Evolutionary conservation across 208 protist genomes (phyloP), one percentile per base, ranked within the genome.

Genomic region (Trypanosoma conorhini): DNA sequence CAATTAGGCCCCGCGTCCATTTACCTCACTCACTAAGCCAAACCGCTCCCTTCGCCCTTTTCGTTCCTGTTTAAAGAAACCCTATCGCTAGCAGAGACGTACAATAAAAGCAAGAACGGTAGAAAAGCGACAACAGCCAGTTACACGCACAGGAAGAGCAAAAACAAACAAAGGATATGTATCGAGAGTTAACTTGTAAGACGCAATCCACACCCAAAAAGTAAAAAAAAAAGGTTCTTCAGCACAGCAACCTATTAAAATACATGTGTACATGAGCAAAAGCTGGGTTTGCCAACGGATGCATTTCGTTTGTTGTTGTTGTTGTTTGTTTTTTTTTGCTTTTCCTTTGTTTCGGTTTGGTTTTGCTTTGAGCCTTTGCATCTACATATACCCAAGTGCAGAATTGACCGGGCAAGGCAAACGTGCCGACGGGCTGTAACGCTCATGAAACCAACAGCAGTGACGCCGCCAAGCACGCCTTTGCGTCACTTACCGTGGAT

Each of bases 381-480:
- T 55, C 44, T 66, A 66, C 44, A 67, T 56, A 46, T 46, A 13
- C 9, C 15, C 42, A 19, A 19, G 42, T 46, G 17, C 8, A 46
- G 5, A 46, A 13, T 2, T 12, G 1, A 46, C 8, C 42, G 15
- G 42, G 42, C 42, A 46, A 46, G 42, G 15, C 8, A 15, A 10
- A 46, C 5, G 15, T 38, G 33, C 33, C 33, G 42, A 46, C 42
- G 15, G 42, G 9, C 7, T 5, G 44, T 51, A 52, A 33, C 30
- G 22, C n/a, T 12, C 9, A 50, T 31, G 35, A 35, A 15, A 19
- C n/a, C 35, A 67, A 66, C 1, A 87, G 52, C 22, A 89, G 46
- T 13, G 81, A 83, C 35, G 76, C 81, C 1, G 83, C 82, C 22
- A 92, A 60, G n/a, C 76, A 58, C 0, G 84, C 81, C 67, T 84